Percentiles rank a stretch among this genome's conserved stretches.
Evolutionary conservation across 371 early-diverging fungal species (phyloP).

Genomic region (Mortierella sp.): DNA sequence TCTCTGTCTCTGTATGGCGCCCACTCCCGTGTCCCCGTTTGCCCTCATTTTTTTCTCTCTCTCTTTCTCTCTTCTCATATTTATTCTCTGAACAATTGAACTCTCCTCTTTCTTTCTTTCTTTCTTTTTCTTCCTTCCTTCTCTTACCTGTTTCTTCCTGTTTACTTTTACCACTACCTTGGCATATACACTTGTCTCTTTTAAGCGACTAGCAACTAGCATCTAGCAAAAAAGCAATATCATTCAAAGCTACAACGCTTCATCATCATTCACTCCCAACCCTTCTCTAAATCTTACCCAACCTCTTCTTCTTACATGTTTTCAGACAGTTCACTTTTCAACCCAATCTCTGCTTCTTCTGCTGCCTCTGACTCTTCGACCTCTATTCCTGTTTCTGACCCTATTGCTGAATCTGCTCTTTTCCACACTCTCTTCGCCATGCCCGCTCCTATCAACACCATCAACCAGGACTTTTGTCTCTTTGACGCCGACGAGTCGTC

Average conservation of each 20-base stretch:
- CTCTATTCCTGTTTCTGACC: constrained; percentile 18
- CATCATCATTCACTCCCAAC: not conserved
- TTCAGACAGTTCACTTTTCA: constrained; percentile 18
- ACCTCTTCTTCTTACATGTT: constrained; percentile 36
- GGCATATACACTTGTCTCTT: not conserved
- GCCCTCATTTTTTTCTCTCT: not conserved
- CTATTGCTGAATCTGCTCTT: constrained; percentile 46
- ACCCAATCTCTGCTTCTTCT: constrained; percentile 23
- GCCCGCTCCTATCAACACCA: constrained; percentile 49
- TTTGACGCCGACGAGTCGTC: constrained; percentile 41
- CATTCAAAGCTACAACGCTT: too few species aligned
- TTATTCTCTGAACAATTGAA: constrained; percentile 3
- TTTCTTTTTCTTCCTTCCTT: constrained; percentile 6
- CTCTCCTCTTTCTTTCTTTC: constrained; percentile 5
- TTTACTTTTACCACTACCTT: not conserved
- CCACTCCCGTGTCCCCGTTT: too few species aligned
- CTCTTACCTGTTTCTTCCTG: constrained; percentile 5
- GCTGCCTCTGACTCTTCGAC: constrained; percentile 14
- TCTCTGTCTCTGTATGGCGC: constrained; percentile 6
- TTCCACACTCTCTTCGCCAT: constrained; percentile 43
- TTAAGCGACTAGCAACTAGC: not conserved
- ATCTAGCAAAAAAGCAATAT: not conserved
- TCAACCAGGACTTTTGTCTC: constrained; percentile 51
- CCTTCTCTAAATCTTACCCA: constrained; percentile 9
- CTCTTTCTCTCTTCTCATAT: constrained; percentile 11